These are phyloP conservation scores for Zygosaccharomyces pseudobailii DNA, from an alignment of 1,139 yeast species.

Conservation along the genomic window DNA sequence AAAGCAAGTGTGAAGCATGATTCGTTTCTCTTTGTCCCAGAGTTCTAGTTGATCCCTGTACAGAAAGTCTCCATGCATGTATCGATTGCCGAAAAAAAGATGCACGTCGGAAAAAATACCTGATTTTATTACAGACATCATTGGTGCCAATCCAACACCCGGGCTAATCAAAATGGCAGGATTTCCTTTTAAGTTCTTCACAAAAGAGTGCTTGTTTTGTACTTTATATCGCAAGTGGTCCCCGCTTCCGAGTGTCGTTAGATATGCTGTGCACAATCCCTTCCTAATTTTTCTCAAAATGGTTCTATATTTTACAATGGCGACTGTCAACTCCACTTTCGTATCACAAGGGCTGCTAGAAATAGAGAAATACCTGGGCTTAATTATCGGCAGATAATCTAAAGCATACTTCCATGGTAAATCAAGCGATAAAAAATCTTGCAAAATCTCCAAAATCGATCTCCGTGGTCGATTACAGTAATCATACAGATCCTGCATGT, in stretches of 20 bases:
- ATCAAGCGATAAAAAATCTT: slow-evolving; percentile 68
- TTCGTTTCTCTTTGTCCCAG: slow-evolving; percentile 33
- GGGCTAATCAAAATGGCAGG: slow-evolving; percentile 78
- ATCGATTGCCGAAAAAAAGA: slow-evolving; percentile 77
- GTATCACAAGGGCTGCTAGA: slow-evolving; percentile 53
- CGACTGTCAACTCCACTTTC: slow-evolving; percentile 52
- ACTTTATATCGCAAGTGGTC: slow-evolving; percentile 54
- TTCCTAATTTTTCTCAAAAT: slow-evolving; percentile 67
- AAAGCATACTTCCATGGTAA: slow-evolving; percentile 71
- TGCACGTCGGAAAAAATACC: slow-evolving; percentile 33
- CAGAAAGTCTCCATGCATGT: slow-evolving; percentile 59
- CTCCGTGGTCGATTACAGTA: slow-evolving; percentile 90
- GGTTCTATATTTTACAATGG: slow-evolving; percentile 83
- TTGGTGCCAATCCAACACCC: slow-evolving; percentile 93
- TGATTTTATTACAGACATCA: slow-evolving; percentile 53
- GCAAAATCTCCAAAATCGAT: slow-evolving; percentile 74
- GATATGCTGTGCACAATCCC: slow-evolving; percentile 83
- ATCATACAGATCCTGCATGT: slow-evolving; percentile 73
- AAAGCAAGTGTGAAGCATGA: slow-evolving; percentile 51
- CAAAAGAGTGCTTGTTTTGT: slow-evolving; percentile 42
- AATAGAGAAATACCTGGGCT: slow-evolving; percentile 79
- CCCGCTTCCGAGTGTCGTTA: slow-evolving; percentile 46
- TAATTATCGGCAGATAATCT: slow-evolving; percentile 72
- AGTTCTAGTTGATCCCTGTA: slow-evolving; percentile 53
- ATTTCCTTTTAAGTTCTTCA: slow-evolving; percentile 27